Evolutionary conservation across 2,329 filamentous ascomycete species (phyloP).

Genomic region (Diaporthe sp.): DNA sequence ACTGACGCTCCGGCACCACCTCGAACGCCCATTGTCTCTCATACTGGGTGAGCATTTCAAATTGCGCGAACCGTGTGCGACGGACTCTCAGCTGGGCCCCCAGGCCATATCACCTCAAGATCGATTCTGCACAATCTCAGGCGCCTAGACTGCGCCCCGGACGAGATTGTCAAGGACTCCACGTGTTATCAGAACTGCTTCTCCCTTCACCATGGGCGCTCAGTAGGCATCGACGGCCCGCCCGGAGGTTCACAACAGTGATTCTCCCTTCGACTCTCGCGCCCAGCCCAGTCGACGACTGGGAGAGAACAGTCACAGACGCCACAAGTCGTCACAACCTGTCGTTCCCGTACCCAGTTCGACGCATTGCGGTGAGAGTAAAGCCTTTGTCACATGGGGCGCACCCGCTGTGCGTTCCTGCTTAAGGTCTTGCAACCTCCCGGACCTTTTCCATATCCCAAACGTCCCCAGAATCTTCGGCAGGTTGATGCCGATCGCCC

Average conservation of each 20-base stretch:
- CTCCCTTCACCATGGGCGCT: conserved; percentile 13
- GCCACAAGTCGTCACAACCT: conserved; percentile 30
- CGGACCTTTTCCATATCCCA: not conserved
- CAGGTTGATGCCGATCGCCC: conserved; percentile 3
- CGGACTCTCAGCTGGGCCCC: conserved; percentile 31
- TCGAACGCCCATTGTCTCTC: conserved; percentile 39
- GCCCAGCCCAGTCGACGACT: not conserved
- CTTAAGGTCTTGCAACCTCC: conserved; percentile 29
- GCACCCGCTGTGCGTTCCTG: not conserved
- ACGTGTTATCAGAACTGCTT: conserved; percentile 11
- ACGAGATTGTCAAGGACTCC: not conserved
- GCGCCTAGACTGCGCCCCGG: conserved; percentile 18
- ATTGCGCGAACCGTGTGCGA: conserved; percentile 41
- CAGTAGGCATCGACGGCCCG: conserved; percentile 29
- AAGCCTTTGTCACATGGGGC: conserved; percentile 13
- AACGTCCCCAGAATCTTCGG: conserved; percentile 11
- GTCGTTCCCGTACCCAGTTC: not conserved
- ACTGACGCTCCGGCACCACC: conserved; percentile 29
- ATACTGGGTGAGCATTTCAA: conserved; percentile 37
- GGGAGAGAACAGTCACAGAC: not conserved
- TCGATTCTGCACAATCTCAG: not conserved
- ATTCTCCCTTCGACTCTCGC: not conserved
- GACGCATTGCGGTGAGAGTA: conserved; percentile 13
- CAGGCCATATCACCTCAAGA: conserved; percentile 1
- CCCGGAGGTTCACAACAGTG: not conserved